Evolutionary conservation across 1,284 basidiomycete genomes (phyloP).

Genomic region (Pyrrhoderma noxium): DNA sequence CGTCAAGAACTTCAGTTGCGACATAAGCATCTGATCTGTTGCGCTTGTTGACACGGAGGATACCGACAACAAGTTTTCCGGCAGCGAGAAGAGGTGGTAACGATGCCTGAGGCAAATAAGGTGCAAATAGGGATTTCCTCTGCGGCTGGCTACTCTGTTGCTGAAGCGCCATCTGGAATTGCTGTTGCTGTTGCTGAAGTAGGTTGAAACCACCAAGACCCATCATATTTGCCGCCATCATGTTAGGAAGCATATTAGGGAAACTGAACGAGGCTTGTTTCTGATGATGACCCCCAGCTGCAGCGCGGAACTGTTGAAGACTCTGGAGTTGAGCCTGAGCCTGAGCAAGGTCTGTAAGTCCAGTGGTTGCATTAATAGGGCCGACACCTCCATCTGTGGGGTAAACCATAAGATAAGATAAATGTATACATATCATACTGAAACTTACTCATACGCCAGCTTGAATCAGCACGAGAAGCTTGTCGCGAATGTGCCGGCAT

Average conservation of each 20-base stretch:
- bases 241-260: conserved; percentile 93
- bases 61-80: conserved; percentile 96
- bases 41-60: conserved; percentile 96
- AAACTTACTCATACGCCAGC: conserved; percentile 80
- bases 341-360: conserved; percentile 76
- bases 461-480: conserved; percentile 69
- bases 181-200: conserved; percentile 69
- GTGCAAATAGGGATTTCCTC: conserved; percentile 97
- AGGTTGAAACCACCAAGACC: conserved; percentile 76
- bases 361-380: conserved; percentile 54
- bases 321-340: conserved; percentile 97
- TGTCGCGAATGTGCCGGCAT: conserved; percentile 72
- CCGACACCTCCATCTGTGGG: conserved; percentile 64
- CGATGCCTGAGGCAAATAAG: conserved; percentile 96
- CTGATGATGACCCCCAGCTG: conserved; percentile 89
- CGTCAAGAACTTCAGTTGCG: conserved; percentile 96
- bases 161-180: conserved; percentile 85
- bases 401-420: conserved; percentile 19
- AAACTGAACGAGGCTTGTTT: conserved; percentile 98
- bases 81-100: conserved; percentile 96
- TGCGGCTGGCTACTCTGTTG: conserved; percentile 86
- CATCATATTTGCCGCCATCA: conserved; percentile 94
- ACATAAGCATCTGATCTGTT: conserved; percentile 99
- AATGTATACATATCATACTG: conserved; percentile 2
- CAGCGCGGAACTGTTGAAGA: conserved; percentile 94